Conservation (phyloP, 2,329 filamentous ascomycete genomes). For the Sporothrix pallida region DNA sequence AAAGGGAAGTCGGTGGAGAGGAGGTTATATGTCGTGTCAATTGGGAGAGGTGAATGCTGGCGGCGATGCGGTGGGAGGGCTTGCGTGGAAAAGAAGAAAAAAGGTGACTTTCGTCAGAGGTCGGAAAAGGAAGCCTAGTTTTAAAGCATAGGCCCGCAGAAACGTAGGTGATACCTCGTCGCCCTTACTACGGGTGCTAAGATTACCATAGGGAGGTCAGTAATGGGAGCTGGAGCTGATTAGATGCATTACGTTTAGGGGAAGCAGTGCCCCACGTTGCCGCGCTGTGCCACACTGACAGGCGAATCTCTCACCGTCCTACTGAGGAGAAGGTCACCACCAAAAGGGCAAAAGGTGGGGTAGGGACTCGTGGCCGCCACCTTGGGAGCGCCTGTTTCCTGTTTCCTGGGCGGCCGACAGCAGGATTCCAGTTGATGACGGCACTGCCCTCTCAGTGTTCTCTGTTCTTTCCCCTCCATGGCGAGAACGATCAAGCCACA, state of each 20-base stretch:
- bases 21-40: slow-evolving; percentile 19
- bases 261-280: slow-evolving; percentile 2
- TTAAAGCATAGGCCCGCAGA: slow-evolving; percentile 28
- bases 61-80: slow-evolving; percentile 9
- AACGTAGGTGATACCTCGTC: slow-evolving; percentile 31
- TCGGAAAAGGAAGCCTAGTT: slow-evolving; percentile 32
- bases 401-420: slow-evolving; percentile 22
- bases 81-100: slow-evolving; percentile 2
- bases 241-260: background rate
- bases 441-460: background rate
- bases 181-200: slow-evolving; percentile 25
- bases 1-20: background rate
- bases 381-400: background rate
- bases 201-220: background rate
- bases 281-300: slow-evolving; percentile 11
- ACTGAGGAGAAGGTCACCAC: background rate
- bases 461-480: background rate
- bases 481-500: slow-evolving; percentile 30
- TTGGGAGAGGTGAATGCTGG: background rate
- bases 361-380: slow-evolving; percentile 25
- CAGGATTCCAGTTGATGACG: slow-evolving; percentile 32
- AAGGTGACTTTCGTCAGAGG: background rate
- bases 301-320: background rate
- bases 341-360: slow-evolving; percentile 24
- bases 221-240: background rate